Conservation (phyloP, 148 eudicot species). For the Silene uniflora region DNA sequence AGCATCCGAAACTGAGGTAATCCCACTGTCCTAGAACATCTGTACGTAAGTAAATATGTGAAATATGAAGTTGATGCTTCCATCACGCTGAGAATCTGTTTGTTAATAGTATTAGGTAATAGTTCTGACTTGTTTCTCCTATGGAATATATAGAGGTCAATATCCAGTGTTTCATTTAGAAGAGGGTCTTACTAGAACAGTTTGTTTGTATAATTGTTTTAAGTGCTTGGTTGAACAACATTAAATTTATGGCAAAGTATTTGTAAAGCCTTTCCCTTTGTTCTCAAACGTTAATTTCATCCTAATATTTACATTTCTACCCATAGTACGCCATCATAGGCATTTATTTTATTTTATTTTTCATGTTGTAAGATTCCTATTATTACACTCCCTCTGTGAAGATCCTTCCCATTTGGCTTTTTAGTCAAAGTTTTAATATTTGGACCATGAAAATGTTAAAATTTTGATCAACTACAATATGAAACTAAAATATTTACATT, state of each 20-base stretch:
- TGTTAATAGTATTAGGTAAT: neutral
- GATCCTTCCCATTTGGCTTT: too few relatives aligned
- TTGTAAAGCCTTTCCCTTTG: neutral
- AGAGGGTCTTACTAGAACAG: neutral
- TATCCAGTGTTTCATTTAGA: neutral
- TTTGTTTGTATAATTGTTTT: neutral
- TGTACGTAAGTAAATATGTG: neutral
- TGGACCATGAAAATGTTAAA: too few relatives aligned
- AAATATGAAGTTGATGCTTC: neutral
- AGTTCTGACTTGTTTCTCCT: too few relatives aligned
- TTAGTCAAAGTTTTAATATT: too few relatives aligned
- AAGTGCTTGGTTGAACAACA: neutral
- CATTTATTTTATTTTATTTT: too few relatives aligned
- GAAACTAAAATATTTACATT: too few relatives aligned
- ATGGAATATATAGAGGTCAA: neutral
- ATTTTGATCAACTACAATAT: too few relatives aligned
- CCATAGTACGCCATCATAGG: neutral
- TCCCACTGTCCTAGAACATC: neutral
- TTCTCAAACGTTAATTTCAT: neutral
- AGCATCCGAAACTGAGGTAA: slow-evolving; percentile 68
- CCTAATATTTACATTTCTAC: neutral
- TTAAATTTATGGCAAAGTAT: neutral
- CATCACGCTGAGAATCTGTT: neutral
- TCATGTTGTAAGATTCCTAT: too few relatives aligned
- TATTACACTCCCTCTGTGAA: too few relatives aligned